Evolutionary conservation across 306 rosid species (phyloP), one percentile per base, ranked within the genome.

Genomic region (Arachis stenosperma): DNA sequence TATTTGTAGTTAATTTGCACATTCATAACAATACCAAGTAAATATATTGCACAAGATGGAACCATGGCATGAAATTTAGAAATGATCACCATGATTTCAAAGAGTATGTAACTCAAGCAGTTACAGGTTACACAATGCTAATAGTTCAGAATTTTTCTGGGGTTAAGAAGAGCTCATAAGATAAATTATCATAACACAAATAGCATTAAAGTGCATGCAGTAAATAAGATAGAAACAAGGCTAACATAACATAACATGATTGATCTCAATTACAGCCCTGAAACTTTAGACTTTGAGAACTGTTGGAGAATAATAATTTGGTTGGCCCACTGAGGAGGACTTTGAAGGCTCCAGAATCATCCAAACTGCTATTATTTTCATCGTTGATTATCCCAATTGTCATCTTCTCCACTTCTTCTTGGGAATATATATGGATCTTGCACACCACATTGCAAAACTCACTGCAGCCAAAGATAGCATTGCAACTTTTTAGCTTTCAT

Each of bases 321-420:
- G 96, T 81, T 91, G 93, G 61, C 96, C 90, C 70, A 95, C 96
- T 33, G 99, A 89, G 15, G 98, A 95, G 29, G 99, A 95, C 78
- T 94, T 94, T 0, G 99, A 91, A 40, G 83, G 86, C 83, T 89
- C 97, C 79, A 83, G 85, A 65, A 77, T 62, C 27, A 86, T 95
- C 97, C 82, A 91, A 90, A 86, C 91, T 83, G 86, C 99, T 95
- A 61, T 90, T 88, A 37, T 91, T 91, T 70, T 95, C 99, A 70
- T 95, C 98, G 67, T 85, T 91, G 63, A 48, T 77, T 84, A 88
- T 75, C 81, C 98, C 98, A 44, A 88, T 60, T 14, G 89, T 88
- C 99, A 91, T 91, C 85, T 91, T 95, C 86, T 90, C 96, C 77
- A 95, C 98, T 83, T 95, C 99, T 87, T 87, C 98, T 77, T 78